A percentile compares a stretch with the other conserved stretches of the same genome.
phyloP scores from a whole-genome alignment of 441 rosid species.

The Erodium texanum region DNA sequence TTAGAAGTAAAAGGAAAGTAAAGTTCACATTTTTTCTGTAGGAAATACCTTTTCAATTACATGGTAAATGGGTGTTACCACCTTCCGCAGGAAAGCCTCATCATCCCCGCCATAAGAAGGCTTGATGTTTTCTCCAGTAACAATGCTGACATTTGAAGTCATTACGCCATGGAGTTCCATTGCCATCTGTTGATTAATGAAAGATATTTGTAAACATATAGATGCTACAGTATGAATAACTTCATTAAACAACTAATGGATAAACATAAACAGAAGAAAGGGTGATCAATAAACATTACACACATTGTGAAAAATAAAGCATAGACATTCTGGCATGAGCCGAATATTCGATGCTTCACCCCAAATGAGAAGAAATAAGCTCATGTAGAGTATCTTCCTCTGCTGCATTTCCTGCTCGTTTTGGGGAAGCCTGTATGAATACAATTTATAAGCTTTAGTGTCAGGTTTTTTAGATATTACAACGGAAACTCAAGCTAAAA shows the following conservation, averaged over 20 bases:
- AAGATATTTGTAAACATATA: background rate
- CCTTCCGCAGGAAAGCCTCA: slow-evolving; percentile 91
- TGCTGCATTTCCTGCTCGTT: slow-evolving; percentile 81
- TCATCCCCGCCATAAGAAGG: slow-evolving; percentile 99
- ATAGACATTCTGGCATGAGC: slow-evolving; percentile 92
- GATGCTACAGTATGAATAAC: background rate
- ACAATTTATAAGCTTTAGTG: slow-evolving; percentile 10
- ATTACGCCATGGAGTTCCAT: slow-evolving; percentile 94
- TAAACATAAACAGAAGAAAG: background rate
- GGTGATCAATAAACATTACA: slow-evolving; percentile 17
- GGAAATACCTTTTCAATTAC: slow-evolving; percentile 68
- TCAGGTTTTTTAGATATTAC: background rate
- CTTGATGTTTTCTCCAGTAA: slow-evolving; percentile 92
- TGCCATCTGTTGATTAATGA: slow-evolving; percentile 64
- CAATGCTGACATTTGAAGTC: slow-evolving; percentile 95
- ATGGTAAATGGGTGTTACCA: slow-evolving; percentile 81
- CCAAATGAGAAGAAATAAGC: slow-evolving; percentile 92
- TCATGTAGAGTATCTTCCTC: slow-evolving; percentile 91
- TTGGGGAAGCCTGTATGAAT: slow-evolving; percentile 73
- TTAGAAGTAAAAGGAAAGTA: slow-evolving; percentile 10
- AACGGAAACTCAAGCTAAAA: slow-evolving; percentile 11
- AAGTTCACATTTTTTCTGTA: slow-evolving; percentile 9
- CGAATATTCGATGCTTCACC: slow-evolving; percentile 98
- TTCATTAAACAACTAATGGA: background rate
- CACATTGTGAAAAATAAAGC: slow-evolving; percentile 96